Evolutionary conservation across 2,329 filamentous ascomycete species (phyloP), one percentile per base, ranked within the genome.

Genomic region (Dissoconium aciculare): DNA sequence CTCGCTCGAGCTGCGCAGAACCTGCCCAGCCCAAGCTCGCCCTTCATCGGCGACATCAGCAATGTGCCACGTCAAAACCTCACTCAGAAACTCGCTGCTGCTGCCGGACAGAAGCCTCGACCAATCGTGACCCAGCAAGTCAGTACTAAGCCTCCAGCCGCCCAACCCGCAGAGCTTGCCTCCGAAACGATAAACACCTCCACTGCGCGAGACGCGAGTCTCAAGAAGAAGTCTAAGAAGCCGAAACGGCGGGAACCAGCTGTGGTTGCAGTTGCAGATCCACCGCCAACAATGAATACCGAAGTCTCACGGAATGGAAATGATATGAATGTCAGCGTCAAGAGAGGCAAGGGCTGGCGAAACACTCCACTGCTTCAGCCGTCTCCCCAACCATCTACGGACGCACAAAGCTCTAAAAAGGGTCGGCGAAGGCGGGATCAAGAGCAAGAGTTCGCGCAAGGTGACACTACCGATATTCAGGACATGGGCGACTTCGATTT

Each of bases 401-500:
- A 41, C 6, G 27, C 36, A 26, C 23, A 34, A 5, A 35, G 31
- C 19, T 37, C 34, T 12, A 47, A 45, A 33, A 56, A 52, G 44
- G 53, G 49, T 16, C 60, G 60, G 33, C 61, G 62, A 15, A 62
- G 64, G 40, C 61, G 41, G 56, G 62, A 67, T 32, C 35, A 41
- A 21, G 57, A 82, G 26, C 91, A 83, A 51, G 87, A 83, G 3
- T 95, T 87, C 85, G 84, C 82, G 3, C 94, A 87, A 0, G 89
- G 94, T 51, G 87, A 95, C 49, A 85, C 87, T 13, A 94, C 83
- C 0, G 89, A 95, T 51, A 81, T 89, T 13, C 81, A 87, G 56
- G 87, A 91, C 51, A 71, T 89, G 64, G 82, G 80, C 8, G 89
- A 95, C 38, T 95, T 95, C 46, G 87, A 95, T 54, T 95, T 95